A percentile compares a stretch with the other conserved stretches of the same genome.
Evolutionary conservation across 129 eudicot species (phyloP).

Genomic region (Flaveria robusta): DNA sequence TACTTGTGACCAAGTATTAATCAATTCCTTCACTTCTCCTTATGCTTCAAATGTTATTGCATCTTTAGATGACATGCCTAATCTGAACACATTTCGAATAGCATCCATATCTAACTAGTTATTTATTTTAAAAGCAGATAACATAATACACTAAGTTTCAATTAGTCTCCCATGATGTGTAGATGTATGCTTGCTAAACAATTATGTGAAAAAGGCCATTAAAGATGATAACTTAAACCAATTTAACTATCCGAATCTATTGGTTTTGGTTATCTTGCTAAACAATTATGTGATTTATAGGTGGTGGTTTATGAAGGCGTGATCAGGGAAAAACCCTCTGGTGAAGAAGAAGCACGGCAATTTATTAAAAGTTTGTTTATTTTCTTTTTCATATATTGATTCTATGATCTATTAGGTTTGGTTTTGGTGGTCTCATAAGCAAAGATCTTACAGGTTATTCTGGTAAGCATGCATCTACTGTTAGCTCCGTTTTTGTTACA

Average conservation of each 20-base stretch:
- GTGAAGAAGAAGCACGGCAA: conserved; percentile 79
- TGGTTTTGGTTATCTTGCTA: conserved; percentile 17
- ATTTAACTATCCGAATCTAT: neutral
- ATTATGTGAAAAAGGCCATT: too few relatives aligned
- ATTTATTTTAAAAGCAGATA: neutral
- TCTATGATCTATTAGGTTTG: conserved; percentile 20
- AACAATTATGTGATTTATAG: conserved; percentile 46
- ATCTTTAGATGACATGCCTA: conserved; percentile 17
- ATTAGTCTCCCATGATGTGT: neutral
- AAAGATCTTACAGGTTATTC: conserved; percentile 56
- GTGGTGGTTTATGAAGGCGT: conserved; percentile 96
- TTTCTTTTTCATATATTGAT: neutral
- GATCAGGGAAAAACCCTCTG: conserved; percentile 82
- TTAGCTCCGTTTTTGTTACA: conserved; percentile 82
- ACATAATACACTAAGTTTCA: neutral
- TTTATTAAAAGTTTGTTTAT: conserved; percentile 63
- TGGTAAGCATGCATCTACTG: conserved; percentile 66
- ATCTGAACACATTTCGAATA: conserved; percentile 20
- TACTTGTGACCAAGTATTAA: conserved; percentile 93
- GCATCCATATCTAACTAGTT: conserved; percentile 14
- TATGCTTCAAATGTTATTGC: conserved; percentile 20
- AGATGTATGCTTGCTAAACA: conserved; percentile 18
- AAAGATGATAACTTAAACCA: too few relatives aligned
- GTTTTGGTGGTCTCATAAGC: conserved; percentile 23
- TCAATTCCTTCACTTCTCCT: conserved; percentile 35